Evolutionary conservation across 2,329 filamentous ascomycete species (phyloP), one percentile per base, ranked within the genome.

Genomic region (Sclerotinia subarctica): DNA sequence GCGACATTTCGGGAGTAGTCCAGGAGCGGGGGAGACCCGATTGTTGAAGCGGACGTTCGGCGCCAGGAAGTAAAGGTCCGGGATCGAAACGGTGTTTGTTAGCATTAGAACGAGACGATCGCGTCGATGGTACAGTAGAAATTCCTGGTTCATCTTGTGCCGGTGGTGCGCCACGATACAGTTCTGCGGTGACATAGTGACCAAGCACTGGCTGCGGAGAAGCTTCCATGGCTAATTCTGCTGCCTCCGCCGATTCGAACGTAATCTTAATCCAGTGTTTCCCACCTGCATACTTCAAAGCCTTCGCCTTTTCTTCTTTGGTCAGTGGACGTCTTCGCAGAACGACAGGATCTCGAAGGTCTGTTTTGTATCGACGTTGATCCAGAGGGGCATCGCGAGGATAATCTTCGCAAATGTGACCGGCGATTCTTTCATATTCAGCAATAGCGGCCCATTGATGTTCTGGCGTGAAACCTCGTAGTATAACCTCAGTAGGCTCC

Each of bases 251-350:
- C 53, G 88, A 91, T 79, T 93, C 91, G 74, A 93, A 94, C 0
- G 91, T 94, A 67, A 94, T 83, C 78, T 93, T 93, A 74, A 97
- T 93, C 94, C 94, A 98, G 81, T 97, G 92, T 73, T 91, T 86
- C 54, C 94, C 94, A 62, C 93, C 91, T 57, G 90, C 90, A 70
- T 92, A 93, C 70, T 85, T 86, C 79, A 94, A 93, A 76, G 94
- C 92, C 78, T 94, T 90, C 65, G 85, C 83, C 67, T 93, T 87
- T 74, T 96, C 92, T 49, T 90, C 89, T 24, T 85, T 80, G 2
- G 89, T 90, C 64, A 97, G 81, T 13, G 86, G 85, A 52, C 83
- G 81, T 64, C 86, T 84, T 68, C 88, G 86, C 59, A 90, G 88
- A 11, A 90, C 86, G 13, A 90, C 88, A 63, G 90, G 87, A 74